phyloP scores from a whole-genome alignment of 208 protist species.

The Wallacemonas collosoma region DNA sequence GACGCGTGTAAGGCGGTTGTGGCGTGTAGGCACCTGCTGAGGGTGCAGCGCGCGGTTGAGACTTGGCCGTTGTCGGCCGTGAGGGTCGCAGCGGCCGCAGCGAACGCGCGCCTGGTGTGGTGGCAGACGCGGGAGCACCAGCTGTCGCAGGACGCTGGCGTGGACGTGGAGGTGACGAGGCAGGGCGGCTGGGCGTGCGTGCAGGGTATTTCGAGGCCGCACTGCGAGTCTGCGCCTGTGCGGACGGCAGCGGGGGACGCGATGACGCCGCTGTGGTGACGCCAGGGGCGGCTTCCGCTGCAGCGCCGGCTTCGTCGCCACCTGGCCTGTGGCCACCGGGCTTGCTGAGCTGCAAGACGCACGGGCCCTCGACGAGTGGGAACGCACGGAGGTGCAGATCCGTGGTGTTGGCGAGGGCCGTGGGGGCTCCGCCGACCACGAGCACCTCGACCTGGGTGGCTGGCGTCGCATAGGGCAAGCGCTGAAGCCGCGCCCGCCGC shows the following conservation, averaged over 20 bases:
- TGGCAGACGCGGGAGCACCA: not conserved
- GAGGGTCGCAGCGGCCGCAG: not conserved
- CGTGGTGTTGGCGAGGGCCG: not conserved
- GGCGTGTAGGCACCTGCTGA: slow-evolving; percentile 3
- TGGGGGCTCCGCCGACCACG: slow-evolving; percentile 8
- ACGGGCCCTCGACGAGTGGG: slow-evolving; percentile 13
- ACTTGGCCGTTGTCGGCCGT: not conserved
- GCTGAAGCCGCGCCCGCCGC: slow-evolving; percentile 10
- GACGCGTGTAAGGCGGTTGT: not conserved
- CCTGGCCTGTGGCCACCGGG: not conserved
- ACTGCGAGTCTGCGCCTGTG: not conserved
- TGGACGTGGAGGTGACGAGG: slow-evolving; percentile 15
- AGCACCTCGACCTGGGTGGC: slow-evolving; percentile 6
- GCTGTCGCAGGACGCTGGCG: slow-evolving; percentile 8
- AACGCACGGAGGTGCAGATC: not conserved
- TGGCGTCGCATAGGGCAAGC: not conserved
- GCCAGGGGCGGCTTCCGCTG: not conserved
- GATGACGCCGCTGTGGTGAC: not conserved
- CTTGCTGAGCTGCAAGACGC: slow-evolving; percentile 13
- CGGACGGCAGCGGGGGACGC: not conserved
- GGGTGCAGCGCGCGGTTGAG: not conserved
- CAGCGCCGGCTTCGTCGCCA: not conserved
- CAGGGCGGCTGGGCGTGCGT: not conserved
- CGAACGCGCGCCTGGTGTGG: too few species aligned
- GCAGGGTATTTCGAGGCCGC: not conserved